Evolutionary conservation across 805 yeast species (phyloP), one percentile per base, ranked within the genome.

Genomic region (Zygosaccharomyces pseudorouxii): DNA sequence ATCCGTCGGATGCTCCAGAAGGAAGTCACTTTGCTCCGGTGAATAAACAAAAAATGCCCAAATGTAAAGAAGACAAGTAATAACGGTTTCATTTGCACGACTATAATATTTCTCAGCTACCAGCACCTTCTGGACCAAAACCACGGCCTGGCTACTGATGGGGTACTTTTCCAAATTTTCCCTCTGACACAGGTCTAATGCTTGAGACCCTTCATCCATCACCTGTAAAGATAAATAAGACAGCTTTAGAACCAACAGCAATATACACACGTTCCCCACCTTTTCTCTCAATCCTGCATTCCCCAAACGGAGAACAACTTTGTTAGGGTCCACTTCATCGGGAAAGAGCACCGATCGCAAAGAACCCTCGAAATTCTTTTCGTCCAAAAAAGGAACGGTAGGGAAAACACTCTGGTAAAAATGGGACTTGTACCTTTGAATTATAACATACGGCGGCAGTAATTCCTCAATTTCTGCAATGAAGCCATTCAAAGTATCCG

Each of bases 21-120:
- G 62, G 22, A 61, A 59, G 50, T 67, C 70, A 20, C 68, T 67
- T 49, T 64, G 64, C 41, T 66, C 69, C 1, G 71, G 69, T 1
- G 71, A 60, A 44, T 63, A 58, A 10, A 59, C 67, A 29, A 59
- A 60, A 37, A 59, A 62, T 11, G 67, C 52, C 71, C 71, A 66
- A 27, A 64, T 55, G 40, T 62, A 66, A 38, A 63, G 52, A 29
- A 62, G 49, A 42, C 64, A 66, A 8, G 62, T 56, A 16, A 61
- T 50, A 18, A 56, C 59, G 39, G 60, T 66, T 54, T 65, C 71
- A 28, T 63, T 66, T 0, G 69, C 62, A 37, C 65, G 60, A 12
- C 62, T 60, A 44, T 60, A 59, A 42, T 60, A 51, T 48, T 65
- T 64, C 38, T 64, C 67, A 2, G 60, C 55, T 1, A 64, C 57